phyloP scores from a whole-genome alignment of 257 asterid genomes.

The Solanum microdontum region DNA sequence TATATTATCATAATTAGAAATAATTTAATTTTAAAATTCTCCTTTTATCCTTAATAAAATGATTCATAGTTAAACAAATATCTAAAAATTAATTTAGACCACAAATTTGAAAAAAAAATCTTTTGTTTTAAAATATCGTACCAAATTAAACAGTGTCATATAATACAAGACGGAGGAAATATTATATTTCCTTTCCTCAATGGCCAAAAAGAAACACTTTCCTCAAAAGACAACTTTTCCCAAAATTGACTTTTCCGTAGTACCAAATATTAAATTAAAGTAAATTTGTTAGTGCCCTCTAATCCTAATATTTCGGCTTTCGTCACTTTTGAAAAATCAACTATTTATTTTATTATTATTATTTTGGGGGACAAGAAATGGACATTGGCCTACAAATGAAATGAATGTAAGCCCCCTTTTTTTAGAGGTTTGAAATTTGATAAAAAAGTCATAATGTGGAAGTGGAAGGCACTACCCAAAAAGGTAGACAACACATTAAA shows the following conservation, averaged over 20 bases:
- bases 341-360: not conserved
- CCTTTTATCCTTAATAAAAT: too few relatives aligned
- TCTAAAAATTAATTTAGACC: not conserved
- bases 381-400: conserved; percentile 25
- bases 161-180: too few relatives aligned
- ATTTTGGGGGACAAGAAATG: conserved; percentile 14
- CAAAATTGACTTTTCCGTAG: conserved; percentile 21
- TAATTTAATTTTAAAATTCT: not conserved
- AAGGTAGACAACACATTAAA: conserved; percentile 11
- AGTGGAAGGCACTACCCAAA: conserved; percentile 22
- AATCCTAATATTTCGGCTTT: conserved; percentile 11
- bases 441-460: conserved; percentile 9
- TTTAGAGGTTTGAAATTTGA: conserved; percentile 6
- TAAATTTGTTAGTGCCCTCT: not conserved
- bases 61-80: not conserved
- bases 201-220: not conserved
- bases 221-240: not conserved
- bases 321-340: conserved; percentile 15
- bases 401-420: not conserved
- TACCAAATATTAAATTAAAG: conserved; percentile 8
- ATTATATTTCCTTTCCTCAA: not conserved
- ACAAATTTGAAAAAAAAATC: too few relatives aligned
- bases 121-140: too few relatives aligned
- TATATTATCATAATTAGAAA: not conserved
- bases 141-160: not conserved